Conservation (phyloP, 148 eudicot species). For the Agrostemma githago region DNA sequence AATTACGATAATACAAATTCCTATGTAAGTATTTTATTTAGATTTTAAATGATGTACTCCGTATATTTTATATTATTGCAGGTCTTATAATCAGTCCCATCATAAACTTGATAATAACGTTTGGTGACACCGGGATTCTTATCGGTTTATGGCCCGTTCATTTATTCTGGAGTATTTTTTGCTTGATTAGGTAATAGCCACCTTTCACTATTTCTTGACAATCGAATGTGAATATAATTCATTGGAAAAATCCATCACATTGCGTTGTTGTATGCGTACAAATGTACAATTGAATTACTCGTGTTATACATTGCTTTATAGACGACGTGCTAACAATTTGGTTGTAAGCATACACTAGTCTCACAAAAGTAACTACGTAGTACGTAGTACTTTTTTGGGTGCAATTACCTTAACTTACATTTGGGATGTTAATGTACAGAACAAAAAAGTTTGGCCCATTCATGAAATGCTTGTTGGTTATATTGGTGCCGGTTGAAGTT, state of each 20-base stretch:
- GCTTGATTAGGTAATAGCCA: conserved; percentile 18
- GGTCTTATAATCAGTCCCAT: conserved; percentile 17
- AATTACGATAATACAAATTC: no score
- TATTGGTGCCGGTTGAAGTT: conserved; percentile 21
- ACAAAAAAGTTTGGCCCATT: conserved; percentile 23
- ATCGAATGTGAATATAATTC: neutral
- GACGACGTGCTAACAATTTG: no score
- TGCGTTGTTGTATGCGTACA: no score
- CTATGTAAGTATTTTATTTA: neutral
- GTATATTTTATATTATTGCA: neutral
- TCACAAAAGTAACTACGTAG: no score
- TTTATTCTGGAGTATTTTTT: conserved; percentile 20
- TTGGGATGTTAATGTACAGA: neutral
- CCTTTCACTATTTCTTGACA: neutral
- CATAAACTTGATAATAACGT: conserved; percentile 14
- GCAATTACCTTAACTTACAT: no score
- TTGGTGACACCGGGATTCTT: conserved; percentile 19
- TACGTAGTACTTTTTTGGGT: no score
- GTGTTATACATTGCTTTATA: no score
- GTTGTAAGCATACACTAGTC: no score
- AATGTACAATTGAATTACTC: no score
- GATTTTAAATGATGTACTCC: neutral
- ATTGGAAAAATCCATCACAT: no score
- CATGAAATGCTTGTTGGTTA: conserved; percentile 26
- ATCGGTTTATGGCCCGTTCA: conserved; percentile 27